These are phyloP conservation scores for Solanum raphanifolium DNA, from an alignment of 257 asterid genomes.

Conservation along the genomic window DNA sequence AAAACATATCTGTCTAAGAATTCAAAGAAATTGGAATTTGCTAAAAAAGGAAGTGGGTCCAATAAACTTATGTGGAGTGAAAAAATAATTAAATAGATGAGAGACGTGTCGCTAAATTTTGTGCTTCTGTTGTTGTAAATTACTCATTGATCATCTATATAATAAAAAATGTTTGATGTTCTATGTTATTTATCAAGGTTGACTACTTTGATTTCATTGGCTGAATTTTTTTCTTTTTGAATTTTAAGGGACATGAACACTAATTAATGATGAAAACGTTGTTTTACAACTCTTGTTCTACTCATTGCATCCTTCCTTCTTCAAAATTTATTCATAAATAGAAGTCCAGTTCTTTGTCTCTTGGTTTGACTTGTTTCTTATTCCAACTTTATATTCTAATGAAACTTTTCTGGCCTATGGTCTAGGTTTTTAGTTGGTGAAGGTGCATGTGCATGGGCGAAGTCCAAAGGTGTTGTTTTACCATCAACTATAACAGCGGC, in stretches of 20 bases:
- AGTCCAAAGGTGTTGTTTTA: slow-evolving; percentile 55
- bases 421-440: slow-evolving; percentile 93
- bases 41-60: neutral
- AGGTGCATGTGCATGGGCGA: slow-evolving; percentile 82
- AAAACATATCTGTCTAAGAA: neutral
- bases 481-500: slow-evolving; percentile 33
- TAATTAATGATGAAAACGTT: neutral
- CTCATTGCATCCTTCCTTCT: neutral
- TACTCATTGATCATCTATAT: neutral
- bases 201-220: neutral
- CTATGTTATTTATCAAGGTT: neutral
- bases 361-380: neutral
- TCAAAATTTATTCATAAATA: neutral
- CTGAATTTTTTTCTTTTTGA: neutral
- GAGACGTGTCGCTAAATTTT: neutral
- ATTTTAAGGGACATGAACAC: neutral
- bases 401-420: neutral
- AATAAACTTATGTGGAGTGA: neutral
- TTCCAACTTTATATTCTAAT: neutral
- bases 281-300: neutral
- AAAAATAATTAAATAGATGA: neutral
- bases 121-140: neutral
- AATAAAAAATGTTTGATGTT: neutral
- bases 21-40: neutral
- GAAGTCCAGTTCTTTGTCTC: neutral